phyloP scores from a whole-genome alignment of 164 flowering plant genomes.

The Kingdonia uniflora region DNA sequence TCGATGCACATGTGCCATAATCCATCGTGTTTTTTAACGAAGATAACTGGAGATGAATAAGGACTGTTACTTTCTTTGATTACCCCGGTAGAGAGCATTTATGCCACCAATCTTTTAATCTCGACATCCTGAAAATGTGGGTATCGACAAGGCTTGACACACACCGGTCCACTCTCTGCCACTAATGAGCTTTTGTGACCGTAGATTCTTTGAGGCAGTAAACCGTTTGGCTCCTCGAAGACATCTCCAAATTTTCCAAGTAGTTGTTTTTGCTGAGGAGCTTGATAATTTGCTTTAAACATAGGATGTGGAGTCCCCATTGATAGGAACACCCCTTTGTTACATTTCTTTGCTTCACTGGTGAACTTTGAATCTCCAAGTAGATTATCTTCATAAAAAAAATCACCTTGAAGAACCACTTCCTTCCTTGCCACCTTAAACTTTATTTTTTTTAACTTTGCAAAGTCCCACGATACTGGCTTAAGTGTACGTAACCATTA shows the following conservation, averaged over 20 bases:
- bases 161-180: neutral
- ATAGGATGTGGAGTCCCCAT: too few relatives aligned
- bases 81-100: neutral
- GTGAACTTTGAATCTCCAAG: neutral
- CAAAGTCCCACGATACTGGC: neutral
- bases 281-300: too few relatives aligned
- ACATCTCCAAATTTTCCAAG: neutral
- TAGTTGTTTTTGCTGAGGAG: too few relatives aligned
- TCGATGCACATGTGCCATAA: neutral
- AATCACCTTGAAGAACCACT: neutral
- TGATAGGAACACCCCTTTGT: neutral
- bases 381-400: neutral
- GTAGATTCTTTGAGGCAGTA: neutral
- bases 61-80: neutral
- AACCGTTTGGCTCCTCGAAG: neutral
- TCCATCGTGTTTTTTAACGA: neutral
- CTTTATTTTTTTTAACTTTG: neutral
- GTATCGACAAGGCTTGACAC: neutral
- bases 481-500: neutral
- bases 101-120: neutral
- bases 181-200: neutral
- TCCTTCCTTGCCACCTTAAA: neutral
- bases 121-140: neutral
- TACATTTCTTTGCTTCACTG: neutral
- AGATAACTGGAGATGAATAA: neutral